Conservation (phyloP, 768 basidiomycete genomes). For the Obba rivulosa region DNA sequence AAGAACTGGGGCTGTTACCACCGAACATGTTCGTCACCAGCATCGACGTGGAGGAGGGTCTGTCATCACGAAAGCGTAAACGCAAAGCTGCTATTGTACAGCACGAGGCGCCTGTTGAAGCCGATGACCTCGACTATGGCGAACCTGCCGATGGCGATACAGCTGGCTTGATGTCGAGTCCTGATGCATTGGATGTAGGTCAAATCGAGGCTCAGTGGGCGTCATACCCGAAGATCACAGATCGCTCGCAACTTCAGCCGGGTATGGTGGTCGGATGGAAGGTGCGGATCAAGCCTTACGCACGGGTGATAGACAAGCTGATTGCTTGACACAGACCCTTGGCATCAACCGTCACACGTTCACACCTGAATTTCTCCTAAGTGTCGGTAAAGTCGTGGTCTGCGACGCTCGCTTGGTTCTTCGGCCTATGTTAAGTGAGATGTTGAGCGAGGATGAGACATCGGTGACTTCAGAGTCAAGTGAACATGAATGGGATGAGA, state of each 20-base stretch:
- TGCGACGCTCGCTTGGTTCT: slow-evolving; percentile 17
- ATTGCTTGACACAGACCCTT: slow-evolving; percentile 36
- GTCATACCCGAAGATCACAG: slow-evolving; percentile 14
- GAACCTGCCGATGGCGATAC: slow-evolving; percentile 19
- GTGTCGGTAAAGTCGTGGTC: slow-evolving; percentile 35
- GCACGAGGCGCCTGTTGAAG: slow-evolving; percentile 10
- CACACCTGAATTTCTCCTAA: slow-evolving; percentile 53
- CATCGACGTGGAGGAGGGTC: slow-evolving; percentile 58
- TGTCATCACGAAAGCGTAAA: slow-evolving; percentile 34
- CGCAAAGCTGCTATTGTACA: slow-evolving; percentile 24
- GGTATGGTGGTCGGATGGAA: slow-evolving; percentile 29
- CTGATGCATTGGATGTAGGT: not conserved
- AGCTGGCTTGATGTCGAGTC: not conserved
- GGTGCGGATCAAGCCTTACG: slow-evolving; percentile 14
- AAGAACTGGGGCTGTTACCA: slow-evolving; percentile 45
- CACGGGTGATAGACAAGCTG: not conserved
- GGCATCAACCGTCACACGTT: slow-evolving; percentile 54
- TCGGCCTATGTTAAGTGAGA: not conserved
- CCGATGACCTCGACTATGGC: slow-evolving; percentile 16
- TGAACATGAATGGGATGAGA: not conserved
- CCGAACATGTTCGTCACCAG: slow-evolving; percentile 65
- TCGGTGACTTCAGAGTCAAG: not conserved
- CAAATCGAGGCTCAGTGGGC: slow-evolving; percentile 24
- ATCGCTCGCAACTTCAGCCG: slow-evolving; percentile 8
- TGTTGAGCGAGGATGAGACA: too few relatives aligned